Percentiles rank a stretch among this genome's conserved stretches.
Conservation (phyloP, 2,329 filamentous ascomycete genomes). For the Sarocladium oryzae region DNA sequence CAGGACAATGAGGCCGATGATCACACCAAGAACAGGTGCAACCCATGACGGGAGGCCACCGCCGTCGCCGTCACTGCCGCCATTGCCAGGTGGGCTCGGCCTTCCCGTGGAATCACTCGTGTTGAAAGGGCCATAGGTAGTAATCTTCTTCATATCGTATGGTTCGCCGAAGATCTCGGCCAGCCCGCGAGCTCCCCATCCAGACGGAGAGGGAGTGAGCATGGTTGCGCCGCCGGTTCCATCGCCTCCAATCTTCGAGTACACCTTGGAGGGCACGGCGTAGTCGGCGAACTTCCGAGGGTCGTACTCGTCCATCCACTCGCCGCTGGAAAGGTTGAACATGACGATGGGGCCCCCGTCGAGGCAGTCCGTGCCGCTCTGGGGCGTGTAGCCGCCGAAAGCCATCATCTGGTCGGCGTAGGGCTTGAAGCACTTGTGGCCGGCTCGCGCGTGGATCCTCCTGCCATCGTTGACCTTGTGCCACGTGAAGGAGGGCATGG, state of each 20-base stretch:
- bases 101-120: constrained; percentile 20
- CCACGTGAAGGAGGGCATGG: constrained; percentile 77
- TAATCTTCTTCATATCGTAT: constrained; percentile 52
- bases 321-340: constrained; percentile 64
- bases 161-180: constrained; percentile 43
- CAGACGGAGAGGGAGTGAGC: constrained; percentile 52
- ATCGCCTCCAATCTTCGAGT: constrained; percentile 60
- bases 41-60: constrained; percentile 49
- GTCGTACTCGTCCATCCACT: constrained; percentile 66
- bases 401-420: constrained; percentile 79
- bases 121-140: constrained; percentile 55
- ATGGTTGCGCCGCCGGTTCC: constrained; percentile 62
- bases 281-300: constrained; percentile 60
- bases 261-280: constrained; percentile 58
- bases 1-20: constrained; percentile 52
- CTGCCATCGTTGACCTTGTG: constrained; percentile 45
- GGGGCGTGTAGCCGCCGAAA: constrained; percentile 57
- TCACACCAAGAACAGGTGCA: constrained; percentile 54
- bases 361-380: constrained; percentile 36
- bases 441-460: constrained; percentile 54
- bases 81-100: constrained; percentile 18
- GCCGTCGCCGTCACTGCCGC: constrained; percentile 16
- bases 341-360: constrained; percentile 49
- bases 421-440: constrained; percentile 67
- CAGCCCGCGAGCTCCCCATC: constrained; percentile 44